These are phyloP conservation scores for Straminergon stramineum DNA, from an alignment of 225 moss, liverwort and hornwort species.

Conservation along the genomic window DNA sequence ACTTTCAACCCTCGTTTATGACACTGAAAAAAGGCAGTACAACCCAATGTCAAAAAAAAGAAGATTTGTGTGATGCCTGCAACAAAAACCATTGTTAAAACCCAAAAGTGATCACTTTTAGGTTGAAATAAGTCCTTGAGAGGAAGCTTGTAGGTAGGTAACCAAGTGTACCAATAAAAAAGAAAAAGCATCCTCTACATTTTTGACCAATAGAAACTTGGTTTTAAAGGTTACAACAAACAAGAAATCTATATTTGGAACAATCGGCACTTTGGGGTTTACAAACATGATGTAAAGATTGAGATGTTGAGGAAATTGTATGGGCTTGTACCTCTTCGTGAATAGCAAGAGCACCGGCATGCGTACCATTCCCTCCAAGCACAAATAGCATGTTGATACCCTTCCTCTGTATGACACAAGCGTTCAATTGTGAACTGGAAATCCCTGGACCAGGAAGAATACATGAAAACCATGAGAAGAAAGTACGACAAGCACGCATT, in stretches of 20 bases:
- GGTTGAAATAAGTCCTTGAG: neutral
- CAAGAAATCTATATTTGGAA: neutral
- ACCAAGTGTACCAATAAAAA: neutral
- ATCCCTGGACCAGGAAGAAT: conserved; percentile 19
- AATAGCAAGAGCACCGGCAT: conserved; percentile 81
- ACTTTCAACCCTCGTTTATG: conserved; percentile 52
- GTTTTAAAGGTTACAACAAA: neutral
- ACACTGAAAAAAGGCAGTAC: conserved; percentile 23
- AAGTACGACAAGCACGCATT: neutral
- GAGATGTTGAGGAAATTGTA: neutral
- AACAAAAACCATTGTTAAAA: neutral
- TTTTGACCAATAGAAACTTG: neutral
- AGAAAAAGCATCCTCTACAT: too few species aligned
- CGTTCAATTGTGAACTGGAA: conserved; percentile 14
- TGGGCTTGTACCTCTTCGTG: conserved; percentile 54
- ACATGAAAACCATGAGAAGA: neutral
- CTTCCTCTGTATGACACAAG: conserved; percentile 50
- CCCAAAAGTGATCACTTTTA: neutral
- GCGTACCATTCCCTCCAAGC: conserved; percentile 91
- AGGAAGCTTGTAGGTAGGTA: neutral
- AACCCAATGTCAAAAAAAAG: neutral
- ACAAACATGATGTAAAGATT: neutral
- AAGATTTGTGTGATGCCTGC: too few species aligned
- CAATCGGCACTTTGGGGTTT: neutral
- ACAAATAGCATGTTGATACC: conserved; percentile 95